Evolutionary conservation across 495 filamentous ascomycete genomes (phyloP), one percentile per base, ranked within the genome.

Genomic region (Talaromyces trachyspermus): DNA sequence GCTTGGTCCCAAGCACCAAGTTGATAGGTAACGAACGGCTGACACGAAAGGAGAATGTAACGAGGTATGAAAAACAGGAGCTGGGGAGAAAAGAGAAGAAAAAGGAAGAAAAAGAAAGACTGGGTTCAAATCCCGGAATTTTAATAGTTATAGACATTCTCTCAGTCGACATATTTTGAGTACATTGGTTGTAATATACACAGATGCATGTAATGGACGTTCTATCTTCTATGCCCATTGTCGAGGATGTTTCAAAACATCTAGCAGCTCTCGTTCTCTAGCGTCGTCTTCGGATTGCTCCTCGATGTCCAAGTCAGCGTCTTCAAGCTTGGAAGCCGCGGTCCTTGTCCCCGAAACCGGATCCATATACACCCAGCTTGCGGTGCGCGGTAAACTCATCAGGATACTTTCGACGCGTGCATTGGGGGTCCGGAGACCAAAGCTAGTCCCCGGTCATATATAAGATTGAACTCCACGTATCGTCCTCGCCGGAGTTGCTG

Each of bases 391-490:
- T 49, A 99, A 65, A 70, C 87, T 95, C 90, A 99, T 96, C 53
- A 99, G 65, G 46, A 99, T 97, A 68, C 88, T 95, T 71, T 98
- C 92, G 5, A 99, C 78, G 46, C 92, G 77, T 8, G 89, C 85
- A 50, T 87, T 88, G 3, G 92, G 94, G 0, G 94, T 95, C 53
- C 89, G 90, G 46, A 99, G 68, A 0, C 92, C 92, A 62, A 99
- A 99, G 40, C 85, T 84, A 5, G 92, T 99, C 10, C 92, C 92
- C 92, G 81, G 70, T 99, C 92, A 68, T 99, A 89, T 39, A 99
- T 86, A 14, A 99, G 77, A 67, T 99, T 99, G 66, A 99, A 99
- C 63, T 99, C 92, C 20, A 99, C 94, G 65, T 99, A 99, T 54
- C 85, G 72, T 26, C 94, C 92, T 41, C 92, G 75, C 23, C 92